Evolutionary conservation across 1,284 basidiomycete species (phyloP).

Genomic region (Cystobasidiaceae sp.): DNA sequence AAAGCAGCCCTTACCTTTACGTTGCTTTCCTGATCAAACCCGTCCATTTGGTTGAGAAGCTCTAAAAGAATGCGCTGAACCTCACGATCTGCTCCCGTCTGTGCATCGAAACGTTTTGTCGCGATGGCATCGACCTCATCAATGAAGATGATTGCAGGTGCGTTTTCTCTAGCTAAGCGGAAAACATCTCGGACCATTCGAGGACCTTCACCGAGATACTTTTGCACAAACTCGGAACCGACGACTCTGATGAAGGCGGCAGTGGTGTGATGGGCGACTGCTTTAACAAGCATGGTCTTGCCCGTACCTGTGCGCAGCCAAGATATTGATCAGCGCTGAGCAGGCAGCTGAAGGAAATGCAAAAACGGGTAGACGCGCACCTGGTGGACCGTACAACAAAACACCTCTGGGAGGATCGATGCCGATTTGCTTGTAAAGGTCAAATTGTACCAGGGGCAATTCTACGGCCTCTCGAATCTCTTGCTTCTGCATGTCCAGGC

Average conservation of each 20-base stretch:
- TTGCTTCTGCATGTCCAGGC: constrained; percentile 97
- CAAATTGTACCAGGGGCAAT: constrained; percentile 93
- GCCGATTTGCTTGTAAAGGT: constrained; percentile 98
- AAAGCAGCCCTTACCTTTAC: constrained; percentile 82
- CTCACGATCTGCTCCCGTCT: constrained; percentile 97
- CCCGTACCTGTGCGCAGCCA: too few species aligned
- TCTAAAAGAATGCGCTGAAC: constrained; percentile 99
- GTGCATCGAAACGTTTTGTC: constrained; percentile 88
- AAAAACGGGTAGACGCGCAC: too few species aligned
- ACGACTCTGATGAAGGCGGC: constrained; percentile 97
- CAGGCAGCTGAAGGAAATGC: too few species aligned
- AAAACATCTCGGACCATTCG: constrained; percentile 99
- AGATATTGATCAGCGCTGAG: too few species aligned
- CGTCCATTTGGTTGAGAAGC: constrained; percentile 98
- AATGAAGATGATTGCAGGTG: constrained; percentile 98
- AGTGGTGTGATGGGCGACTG: constrained; percentile 94
- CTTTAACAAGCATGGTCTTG: constrained; percentile 99
- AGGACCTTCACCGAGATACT: constrained; percentile 97
- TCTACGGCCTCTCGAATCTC: constrained; percentile 99
- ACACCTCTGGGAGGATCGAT: constrained; percentile 97
- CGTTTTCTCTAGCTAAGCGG: constrained; percentile 91
- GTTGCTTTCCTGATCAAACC: constrained; percentile 97
- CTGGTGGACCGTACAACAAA: constrained; percentile 85
- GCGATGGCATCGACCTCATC: constrained; percentile 98
- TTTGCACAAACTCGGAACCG: constrained; percentile 97